Base-by-base conservation (phyloP, 2,329 filamentous ascomycete species). In the Cytospora paraplurivora region DNA sequence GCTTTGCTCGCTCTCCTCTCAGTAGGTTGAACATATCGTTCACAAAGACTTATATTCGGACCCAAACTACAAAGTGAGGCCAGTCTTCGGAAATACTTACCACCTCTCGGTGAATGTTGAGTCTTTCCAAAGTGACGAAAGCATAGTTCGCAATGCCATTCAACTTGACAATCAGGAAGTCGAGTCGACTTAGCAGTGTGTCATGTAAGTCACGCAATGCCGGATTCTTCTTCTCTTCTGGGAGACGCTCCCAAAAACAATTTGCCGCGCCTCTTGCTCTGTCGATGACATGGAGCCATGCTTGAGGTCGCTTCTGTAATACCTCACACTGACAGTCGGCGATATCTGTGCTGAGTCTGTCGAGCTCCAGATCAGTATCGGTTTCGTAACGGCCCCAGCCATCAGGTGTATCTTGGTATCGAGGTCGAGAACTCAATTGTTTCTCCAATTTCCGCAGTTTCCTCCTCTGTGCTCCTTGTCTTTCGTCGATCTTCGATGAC, bases 81-180 rank as follows among this genome's bases (percentile, higher is more conserved):
- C 7, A 7, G 17, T 49, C 44, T 11, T 19, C 2, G 15, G 35
- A 8, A 1, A 10, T 7, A 67, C 74, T 64, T 64, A 76, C 75
- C 50, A 73, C 72, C 47, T 71, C 71, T 44, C 74, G 66, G 61
- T 76, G 73, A 12, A 73, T 71, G 17, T 72, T 71, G 2, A 77
- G 66, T 35, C 76, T 64, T 52, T 75, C 71, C 21, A 76, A 56
- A 0, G 75, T 74, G 0, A 74, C 74, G 58, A 74, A 69, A 1
- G 72, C 69, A 64, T 76, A 77, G 37, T 67, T 73, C 11, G 76
- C 74, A 8, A 76, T 68, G 6, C 73, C 73, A n/a, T 75, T 71
- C 11, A 76, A 67, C 64, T 75, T 77, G 7, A 69, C 67, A 15
- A 65, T 63, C 54, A 74, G 69, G 57, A 76, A 76, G 13, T 73